Evolutionary conservation across 2,329 filamentous ascomycete genomes (phyloP), one percentile per base, ranked within the genome.

Genomic region (Penicillium sp.): DNA sequence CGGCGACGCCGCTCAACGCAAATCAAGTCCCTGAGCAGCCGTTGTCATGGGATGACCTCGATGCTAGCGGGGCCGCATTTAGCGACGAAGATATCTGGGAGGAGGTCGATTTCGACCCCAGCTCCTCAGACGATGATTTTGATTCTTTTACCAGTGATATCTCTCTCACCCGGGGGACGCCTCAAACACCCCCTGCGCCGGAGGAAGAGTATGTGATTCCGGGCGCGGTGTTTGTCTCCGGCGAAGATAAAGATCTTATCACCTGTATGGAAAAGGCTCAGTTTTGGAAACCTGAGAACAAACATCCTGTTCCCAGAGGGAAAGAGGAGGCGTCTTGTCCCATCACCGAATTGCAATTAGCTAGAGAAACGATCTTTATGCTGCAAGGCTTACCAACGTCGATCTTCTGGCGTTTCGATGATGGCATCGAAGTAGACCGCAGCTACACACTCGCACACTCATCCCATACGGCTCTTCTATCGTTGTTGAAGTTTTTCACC

Each of bases 291-390:
- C 53, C 67, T 2, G 70, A 73, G 33, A 70, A 74, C 53, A 45
- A 68, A n/a, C 9, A 37, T 7, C 45, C 49, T 26, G 15, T 60
- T n/a, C 26, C 59, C n/a, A 58, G 69, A 42, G 59, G 59, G 12
- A 65, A 65, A 17, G 65, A 59, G 26, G 59, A 65, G 38, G 58
- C 69, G 30, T 72, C 71, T 61, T 69, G 73, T 30, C 62, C 65
- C 17, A 80, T 94, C 6, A 86, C 90, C 0, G 93, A 97, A 73
- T 80, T 91, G 1, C 88, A 93, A 65, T 81, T 89, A 12, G 80
- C 93, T 28, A 87, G 92, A 53, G 93, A 98, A 72, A 86, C 88
- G 0, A 81, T 97, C 0, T 94, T 92, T 70, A 96, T 97, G 91
- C 84, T 98, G 0, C 86, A 88, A 58, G 93, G 93, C 0, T 80